These are phyloP conservation scores for Zelopaecilomyces penicillatus DNA, from an alignment of 2,329 filamentous ascomycete genomes.

Conservation along the genomic window DNA sequence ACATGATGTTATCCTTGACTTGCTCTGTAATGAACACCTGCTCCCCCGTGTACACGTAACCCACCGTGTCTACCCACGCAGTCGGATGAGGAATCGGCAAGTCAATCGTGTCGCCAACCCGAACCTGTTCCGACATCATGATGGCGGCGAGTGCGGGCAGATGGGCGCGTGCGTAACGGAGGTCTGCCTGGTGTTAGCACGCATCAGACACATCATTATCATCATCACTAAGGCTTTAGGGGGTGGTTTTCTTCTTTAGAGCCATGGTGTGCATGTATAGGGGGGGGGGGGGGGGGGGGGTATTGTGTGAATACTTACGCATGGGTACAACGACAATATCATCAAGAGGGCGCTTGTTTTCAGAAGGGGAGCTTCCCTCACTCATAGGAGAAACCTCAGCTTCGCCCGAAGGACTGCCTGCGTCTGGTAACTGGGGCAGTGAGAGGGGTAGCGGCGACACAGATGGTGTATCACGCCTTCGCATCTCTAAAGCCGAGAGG, in stretches of 20 bases:
- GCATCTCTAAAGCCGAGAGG: constrained; percentile 6
- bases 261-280: too few relatives aligned
- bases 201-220: too few relatives aligned
- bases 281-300: too few relatives aligned
- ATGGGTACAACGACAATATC: constrained; percentile 6
- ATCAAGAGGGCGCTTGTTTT: background rate
- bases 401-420: background rate
- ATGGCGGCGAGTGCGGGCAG: constrained; percentile 48
- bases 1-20: constrained; percentile 44
- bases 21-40: constrained; percentile 34
- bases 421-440: too few relatives aligned
- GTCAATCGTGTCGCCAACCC: constrained; percentile 45
- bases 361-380: background rate
- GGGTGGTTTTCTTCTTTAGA: too few relatives aligned
- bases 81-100: constrained; percentile 49
- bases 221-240: too few relatives aligned
- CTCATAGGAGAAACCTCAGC: background rate
- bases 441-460: background rate
- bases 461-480: background rate
- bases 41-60: constrained; percentile 45
- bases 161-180: constrained; percentile 22
- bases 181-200: constrained; percentile 13
- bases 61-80: constrained; percentile 47
- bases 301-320: constrained; percentile 4
- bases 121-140: constrained; percentile 45